Evolutionary conservation across 2,329 filamentous ascomycete species (phyloP).

Genomic region (Colletotrichum paranaense): DNA sequence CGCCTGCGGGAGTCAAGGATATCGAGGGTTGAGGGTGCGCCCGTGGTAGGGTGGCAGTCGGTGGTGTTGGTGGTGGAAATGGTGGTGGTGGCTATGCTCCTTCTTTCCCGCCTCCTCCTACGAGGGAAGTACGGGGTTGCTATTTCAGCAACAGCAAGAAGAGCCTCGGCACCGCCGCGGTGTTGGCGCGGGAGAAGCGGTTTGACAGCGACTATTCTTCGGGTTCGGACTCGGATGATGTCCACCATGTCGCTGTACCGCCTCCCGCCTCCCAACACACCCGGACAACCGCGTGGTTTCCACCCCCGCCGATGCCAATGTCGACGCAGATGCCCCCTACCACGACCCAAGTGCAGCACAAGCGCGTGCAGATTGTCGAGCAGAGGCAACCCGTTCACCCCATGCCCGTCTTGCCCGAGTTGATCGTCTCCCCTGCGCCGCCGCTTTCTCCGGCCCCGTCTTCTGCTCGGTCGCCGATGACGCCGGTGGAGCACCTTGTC

Average conservation of each 20-base stretch:
- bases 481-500: slow-evolving; percentile 29
- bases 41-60: slow-evolving; percentile 50
- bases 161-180: slow-evolving; percentile 51
- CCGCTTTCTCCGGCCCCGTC: neutral
- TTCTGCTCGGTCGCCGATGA: slow-evolving; percentile 38
- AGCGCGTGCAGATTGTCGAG: slow-evolving; percentile 25
- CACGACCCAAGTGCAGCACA: slow-evolving; percentile 43
- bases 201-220: slow-evolving; percentile 46
- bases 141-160: slow-evolving; percentile 35
- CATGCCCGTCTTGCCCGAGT: slow-evolving; percentile 23
- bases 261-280: slow-evolving; percentile 33
- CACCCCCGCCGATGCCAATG: slow-evolving; percentile 37
- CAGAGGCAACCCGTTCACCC: slow-evolving; percentile 35
- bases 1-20: slow-evolving; percentile 55
- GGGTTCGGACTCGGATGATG: slow-evolving; percentile 45
- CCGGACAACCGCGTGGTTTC: slow-evolving; percentile 42
- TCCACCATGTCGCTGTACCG: slow-evolving; percentile 30
- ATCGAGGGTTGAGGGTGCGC: slow-evolving; percentile 61
- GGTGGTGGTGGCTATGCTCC: neutral
- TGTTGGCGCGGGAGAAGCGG: slow-evolving; percentile 46
- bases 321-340: slow-evolving; percentile 41
- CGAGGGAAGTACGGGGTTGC: neutral
- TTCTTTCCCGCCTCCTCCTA: slow-evolving; percentile 20
- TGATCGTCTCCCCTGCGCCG: slow-evolving; percentile 34
- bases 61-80: too few relatives aligned